Evolutionary conservation across 1,139 yeast species (phyloP), one percentile per base, ranked within the genome.

Genomic region (Diutina ranongensis): DNA sequence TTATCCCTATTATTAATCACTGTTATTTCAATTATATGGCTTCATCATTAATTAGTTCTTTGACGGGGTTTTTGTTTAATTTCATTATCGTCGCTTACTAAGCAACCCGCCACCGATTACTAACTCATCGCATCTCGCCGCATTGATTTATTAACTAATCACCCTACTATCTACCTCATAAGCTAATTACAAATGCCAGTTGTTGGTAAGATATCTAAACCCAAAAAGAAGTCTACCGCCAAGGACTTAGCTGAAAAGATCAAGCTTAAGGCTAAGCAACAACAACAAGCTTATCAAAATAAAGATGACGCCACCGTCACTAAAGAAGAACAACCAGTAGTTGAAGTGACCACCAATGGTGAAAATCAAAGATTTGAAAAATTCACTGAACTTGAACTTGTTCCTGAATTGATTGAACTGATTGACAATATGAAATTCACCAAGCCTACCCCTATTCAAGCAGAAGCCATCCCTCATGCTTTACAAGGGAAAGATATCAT

Each of bases 391-490:
- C 65, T 83, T 45, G 72, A 80, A 28, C 68, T 94, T 38, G 80
- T 88, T 38, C 94, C 89, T 1, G 96, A 86, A 54, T 71, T 88
- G 44, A 62, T 88, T 20, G 94, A 87, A 54, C 82, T 97, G 0
- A 80, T 94, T 52, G 78, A 80, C 48, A 72, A 68, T 44, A 63
- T 83, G 68, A 80, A 82, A 51, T 83, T 66, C 57, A 63, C 76
- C 21, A 74, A 71, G 50, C 92, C 92, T 42, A 88, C 97, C 0
- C 96, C 97, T 12, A 92, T 92, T 57, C 98, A 92, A 63, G 75
- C 83, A 4, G 89, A 85, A 61, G 77, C 97, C 8, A 84, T 94
- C 49, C 98, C 98, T 0, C 85, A 84, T 54, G 97, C 97, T 3
- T 67, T 92, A 21, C 79, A 82, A 53, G 97, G 97, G 1, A 78